Base-by-base conservation (phyloP, 1,139 yeast species). In the Debaryomyces coudertii region DNA sequence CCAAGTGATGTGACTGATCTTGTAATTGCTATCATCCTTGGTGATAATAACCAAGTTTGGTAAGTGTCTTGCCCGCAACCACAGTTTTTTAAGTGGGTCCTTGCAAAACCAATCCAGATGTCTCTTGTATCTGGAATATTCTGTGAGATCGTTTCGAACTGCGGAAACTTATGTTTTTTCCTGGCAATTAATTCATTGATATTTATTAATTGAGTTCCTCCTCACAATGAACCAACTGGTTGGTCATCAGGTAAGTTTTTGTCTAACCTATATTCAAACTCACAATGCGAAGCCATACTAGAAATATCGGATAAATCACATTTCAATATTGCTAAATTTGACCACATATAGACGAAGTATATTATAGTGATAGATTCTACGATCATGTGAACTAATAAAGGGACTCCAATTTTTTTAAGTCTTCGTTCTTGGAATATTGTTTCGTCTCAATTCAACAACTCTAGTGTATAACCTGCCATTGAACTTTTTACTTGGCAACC, bases 31-130 rank as follows among this genome's bases (percentile, higher is more conserved):
- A 64, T 44, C 37, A 39, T 75, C 77, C 36, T 68, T 62, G n/a
- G 71, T 55, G 6, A 79, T 51, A n/a, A 73, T 63, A 24, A 76
- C 68, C 50, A 71, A 46, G 42, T 71, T 69, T 5, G 83, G 53
- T 78, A 76, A 56, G 71, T 66, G 36, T 62, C 66, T 12, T 55
- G 57, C 15, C 80, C 78, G 58, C 83, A 78, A 0, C 80, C 79
- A 60, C 82, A 77, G 2, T 60, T 52, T 33, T 63, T 63, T 12
- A 77, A 53, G 52, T 76, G 79, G 5, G 79, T 69, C 47, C 80
- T 66, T 1, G 79, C 77, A 45, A 70, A 65, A 3, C 73, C 72
- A 1, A 68, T 48, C 73, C 72, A 69, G 5, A 63, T 51, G 44
- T 63, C 65, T 42, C 65, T 54, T n/a, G 65, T 63, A 50, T 27